These are phyloP conservation scores for Ganoderma leucocontextum DNA, from an alignment of 1,284 basidiomycete species.

Conservation along the genomic window DNA sequence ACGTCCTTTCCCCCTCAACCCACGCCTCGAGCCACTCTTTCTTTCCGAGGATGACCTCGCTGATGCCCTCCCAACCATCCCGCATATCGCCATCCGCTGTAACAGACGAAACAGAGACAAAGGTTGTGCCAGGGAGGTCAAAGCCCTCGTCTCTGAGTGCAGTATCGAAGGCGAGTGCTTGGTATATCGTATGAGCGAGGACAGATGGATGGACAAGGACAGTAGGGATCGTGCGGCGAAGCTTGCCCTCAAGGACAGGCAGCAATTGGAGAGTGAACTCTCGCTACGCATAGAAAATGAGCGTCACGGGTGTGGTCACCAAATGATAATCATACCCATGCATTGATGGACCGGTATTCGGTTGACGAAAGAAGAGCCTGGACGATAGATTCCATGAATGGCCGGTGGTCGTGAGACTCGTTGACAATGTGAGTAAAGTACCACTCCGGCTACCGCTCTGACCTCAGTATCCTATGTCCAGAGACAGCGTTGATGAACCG, in stretches of 20 bases:
- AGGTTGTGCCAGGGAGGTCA: constrained; percentile 59
- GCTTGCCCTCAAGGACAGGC: constrained; percentile 75
- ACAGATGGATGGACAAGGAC: constrained; percentile 84
- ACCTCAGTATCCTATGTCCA: background rate
- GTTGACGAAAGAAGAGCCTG: constrained; percentile 75
- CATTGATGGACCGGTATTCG: constrained; percentile 71
- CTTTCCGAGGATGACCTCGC: constrained; percentile 83
- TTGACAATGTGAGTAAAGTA: constrained; percentile 93
- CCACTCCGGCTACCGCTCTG: constrained; percentile 87
- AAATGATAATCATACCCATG: constrained; percentile 63
- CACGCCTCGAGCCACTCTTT: constrained; percentile 92
- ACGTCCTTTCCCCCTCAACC: constrained; percentile 87
- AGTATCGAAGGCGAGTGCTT: constrained; percentile 89
- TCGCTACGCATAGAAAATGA: constrained; percentile 52
- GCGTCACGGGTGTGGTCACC: background rate
- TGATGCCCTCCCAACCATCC: constrained; percentile 77
- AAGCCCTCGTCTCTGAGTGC: constrained; percentile 83
- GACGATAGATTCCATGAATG: constrained; percentile 80
- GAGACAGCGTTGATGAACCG: constrained; percentile 13
- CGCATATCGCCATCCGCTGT: constrained; percentile 36
- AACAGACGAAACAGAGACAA: constrained; percentile 29
- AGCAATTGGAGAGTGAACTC: constrained; percentile 82
- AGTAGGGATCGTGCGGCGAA: constrained; percentile 77
- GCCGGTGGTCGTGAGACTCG: constrained; percentile 80
- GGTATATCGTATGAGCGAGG: constrained; percentile 95